Conservation (phyloP, 2,329 filamentous ascomycete genomes). For the Neobulgaria alba region DNA sequence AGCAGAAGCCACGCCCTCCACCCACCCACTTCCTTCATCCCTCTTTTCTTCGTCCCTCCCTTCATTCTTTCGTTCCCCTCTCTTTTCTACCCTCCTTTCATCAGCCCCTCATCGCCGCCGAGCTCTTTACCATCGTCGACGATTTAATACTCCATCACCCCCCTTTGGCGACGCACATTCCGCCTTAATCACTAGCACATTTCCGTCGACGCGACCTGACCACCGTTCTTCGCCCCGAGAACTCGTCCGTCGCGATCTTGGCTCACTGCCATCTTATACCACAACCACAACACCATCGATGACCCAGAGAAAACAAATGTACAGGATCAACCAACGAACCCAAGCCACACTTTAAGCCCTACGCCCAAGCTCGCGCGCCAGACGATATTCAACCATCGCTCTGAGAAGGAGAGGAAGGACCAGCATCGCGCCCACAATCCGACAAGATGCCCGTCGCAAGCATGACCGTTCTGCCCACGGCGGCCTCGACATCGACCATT, state of each 20-base stretch:
- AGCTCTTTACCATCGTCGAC: slow-evolving; percentile 11
- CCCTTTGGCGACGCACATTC: slow-evolving; percentile 20
- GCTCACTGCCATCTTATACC: slow-evolving; percentile 29
- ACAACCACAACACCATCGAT: slow-evolving; percentile 44
- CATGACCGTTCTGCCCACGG: slow-evolving; percentile 48
- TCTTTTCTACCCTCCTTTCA: slow-evolving; percentile 25
- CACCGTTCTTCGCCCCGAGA: slow-evolving; percentile 19
- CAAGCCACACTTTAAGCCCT: slow-evolving; percentile 60
- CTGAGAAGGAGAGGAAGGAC: slow-evolving; percentile 19
- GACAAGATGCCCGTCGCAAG: slow-evolving; percentile 57
- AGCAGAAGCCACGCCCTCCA: slow-evolving; percentile 13
- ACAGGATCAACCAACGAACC: slow-evolving; percentile 40
- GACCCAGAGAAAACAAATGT: slow-evolving; percentile 45
- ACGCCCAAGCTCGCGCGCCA: slow-evolving; percentile 37
- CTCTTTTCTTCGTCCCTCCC: slow-evolving; percentile 20
- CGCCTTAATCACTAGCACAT: slow-evolving; percentile 15
- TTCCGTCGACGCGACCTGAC: slow-evolving; percentile 17
- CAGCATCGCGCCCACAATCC: slow-evolving; percentile 1
- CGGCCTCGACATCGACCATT: slow-evolving; percentile 58
- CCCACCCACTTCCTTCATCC: slow-evolving; percentile 14
- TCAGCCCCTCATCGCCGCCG: slow-evolving; percentile 14
- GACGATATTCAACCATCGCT: slow-evolving; percentile 31
- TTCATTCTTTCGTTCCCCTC: slow-evolving; percentile 15
- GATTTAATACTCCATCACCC: slow-evolving; percentile 23
- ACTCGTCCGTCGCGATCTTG: slow-evolving; percentile 19